Percentiles rank a stretch among this genome's conserved stretches.
Evolutionary conservation across 768 basidiomycete species (phyloP).

Genomic region (Tylopilus intermedius): DNA sequence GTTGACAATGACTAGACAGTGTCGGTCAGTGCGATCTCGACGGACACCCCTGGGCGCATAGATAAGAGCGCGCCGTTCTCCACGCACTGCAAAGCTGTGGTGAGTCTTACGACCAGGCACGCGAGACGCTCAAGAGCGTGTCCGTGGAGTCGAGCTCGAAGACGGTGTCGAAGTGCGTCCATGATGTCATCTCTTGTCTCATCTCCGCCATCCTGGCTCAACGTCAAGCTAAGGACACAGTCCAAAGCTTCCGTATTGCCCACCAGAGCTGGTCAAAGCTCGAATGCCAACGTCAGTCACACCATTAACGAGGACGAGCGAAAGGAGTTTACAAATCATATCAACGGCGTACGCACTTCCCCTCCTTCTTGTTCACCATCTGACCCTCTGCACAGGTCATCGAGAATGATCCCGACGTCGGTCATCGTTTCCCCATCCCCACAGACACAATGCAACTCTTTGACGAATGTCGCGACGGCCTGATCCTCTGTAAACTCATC

Average conservation of each 20-base stretch:
- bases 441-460: conserved; percentile 98
- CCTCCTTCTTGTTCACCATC: conserved; percentile 1
- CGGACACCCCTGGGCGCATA: conserved; percentile 76
- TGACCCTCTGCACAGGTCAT: conserved; percentile 59
- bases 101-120: conserved; percentile 84
- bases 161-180: conserved; percentile 91
- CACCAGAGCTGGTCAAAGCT: conserved; percentile 80
- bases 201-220: conserved; percentile 47
- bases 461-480: conserved; percentile 92
- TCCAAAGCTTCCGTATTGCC: conserved; percentile 41
- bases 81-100: conserved; percentile 74
- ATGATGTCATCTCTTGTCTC: conserved; percentile 22
- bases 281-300: conserved; percentile 92
- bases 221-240: conserved; percentile 69
- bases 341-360: conserved; percentile 72
- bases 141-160: conserved; percentile 94
- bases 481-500: conserved; percentile 96
- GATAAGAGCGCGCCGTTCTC: conserved; percentile 79
- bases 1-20: not conserved
- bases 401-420: conserved; percentile 84
- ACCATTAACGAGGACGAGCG: conserved; percentile 97
- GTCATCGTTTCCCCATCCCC: conserved; percentile 80
- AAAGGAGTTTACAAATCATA: conserved; percentile 95
- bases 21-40: conserved; percentile 59
- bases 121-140: conserved; percentile 90